Evolutionary conservation across 306 rosid species (phyloP), one percentile per base, ranked within the genome.

Genomic region (Fagus sylvatica): DNA sequence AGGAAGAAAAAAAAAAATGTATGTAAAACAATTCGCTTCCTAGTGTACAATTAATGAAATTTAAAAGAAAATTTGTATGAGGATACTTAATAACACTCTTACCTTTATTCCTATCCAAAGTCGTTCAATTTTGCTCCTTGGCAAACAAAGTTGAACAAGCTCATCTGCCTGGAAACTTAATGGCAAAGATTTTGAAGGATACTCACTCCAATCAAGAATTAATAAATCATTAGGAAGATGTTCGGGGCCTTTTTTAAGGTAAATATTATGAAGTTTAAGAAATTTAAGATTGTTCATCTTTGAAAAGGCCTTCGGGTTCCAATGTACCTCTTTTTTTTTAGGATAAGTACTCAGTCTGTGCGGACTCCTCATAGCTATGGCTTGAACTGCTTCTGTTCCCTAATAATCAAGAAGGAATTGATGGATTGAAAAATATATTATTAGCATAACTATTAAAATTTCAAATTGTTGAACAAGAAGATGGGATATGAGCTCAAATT

Each of bases 21-120:
- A 32, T n/a, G n/a, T n/a, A n/a, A 0, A 6, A 71, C n/a, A 17
- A 17, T 57, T 57, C 17, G 74, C 30, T 17, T 71, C n/a, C 30
- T 42, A 42, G 3, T 42, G 48, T 42, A 6, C 12, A 1, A 6
- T 42, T 7, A 42, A 6, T 42, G 12, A 6, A 11, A 42, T 42
- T 42, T 42, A 42, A 42, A 42, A 42, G 5, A 5, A 17, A 19
- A 32, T 3, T 57, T 13, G 36, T 7, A 22, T 22, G 28, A 22
- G 28, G 28, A 22, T 22, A 22, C 28, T 0, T 22, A 22, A 22
- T 7, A 57, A 57, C 33, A 32, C 1, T 4, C 34, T 53, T 72
- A 72, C 49, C 75, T 53, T 10, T 5, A 32, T 53, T 53, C 62
- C 64, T 7, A 4, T 34, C 75, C 64, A 72, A 7, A 72, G 75